Evolutionary conservation across 148 eudicot genomes (phyloP).

Genomic region (Amaranthus palmeri): DNA sequence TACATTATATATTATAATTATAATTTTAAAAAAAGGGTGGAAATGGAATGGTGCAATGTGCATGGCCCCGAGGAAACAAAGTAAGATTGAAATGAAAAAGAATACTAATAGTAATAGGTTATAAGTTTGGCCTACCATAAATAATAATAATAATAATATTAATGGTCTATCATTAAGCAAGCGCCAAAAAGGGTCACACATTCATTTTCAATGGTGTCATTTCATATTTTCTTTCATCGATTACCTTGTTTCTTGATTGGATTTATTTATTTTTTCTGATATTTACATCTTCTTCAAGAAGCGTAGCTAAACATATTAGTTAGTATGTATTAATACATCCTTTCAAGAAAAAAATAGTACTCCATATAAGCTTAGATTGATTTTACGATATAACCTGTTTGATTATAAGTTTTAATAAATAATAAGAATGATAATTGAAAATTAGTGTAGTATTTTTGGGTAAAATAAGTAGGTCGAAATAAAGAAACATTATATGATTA

Average conservation of each 20-base stretch:
- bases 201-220: constrained; percentile 1
- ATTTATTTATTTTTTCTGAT: not conserved
- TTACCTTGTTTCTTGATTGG: not conserved
- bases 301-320: not conserved
- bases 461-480: no score
- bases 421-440: no score
- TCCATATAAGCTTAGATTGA: no score
- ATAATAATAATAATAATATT: constrained; percentile 3
- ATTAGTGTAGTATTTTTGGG: no score
- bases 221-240: not conserved
- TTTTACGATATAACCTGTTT: no score
- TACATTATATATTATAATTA: not conserved
- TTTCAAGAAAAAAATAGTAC: no score
- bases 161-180: constrained; percentile 7
- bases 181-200: constrained; percentile 10
- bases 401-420: no score
- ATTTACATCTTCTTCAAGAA: not conserved
- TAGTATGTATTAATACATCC: no score
- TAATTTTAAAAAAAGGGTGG: not conserved
- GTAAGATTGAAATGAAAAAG: constrained; percentile 18
- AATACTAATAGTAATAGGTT: no score
- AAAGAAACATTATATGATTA: no score
- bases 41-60: not conserved
- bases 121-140: constrained; percentile 22
- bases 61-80: constrained; percentile 21